phyloP scores from a whole-genome alignment of 2,329 filamentous ascomycete genomes.

The Sporothrix curviconia region DNA sequence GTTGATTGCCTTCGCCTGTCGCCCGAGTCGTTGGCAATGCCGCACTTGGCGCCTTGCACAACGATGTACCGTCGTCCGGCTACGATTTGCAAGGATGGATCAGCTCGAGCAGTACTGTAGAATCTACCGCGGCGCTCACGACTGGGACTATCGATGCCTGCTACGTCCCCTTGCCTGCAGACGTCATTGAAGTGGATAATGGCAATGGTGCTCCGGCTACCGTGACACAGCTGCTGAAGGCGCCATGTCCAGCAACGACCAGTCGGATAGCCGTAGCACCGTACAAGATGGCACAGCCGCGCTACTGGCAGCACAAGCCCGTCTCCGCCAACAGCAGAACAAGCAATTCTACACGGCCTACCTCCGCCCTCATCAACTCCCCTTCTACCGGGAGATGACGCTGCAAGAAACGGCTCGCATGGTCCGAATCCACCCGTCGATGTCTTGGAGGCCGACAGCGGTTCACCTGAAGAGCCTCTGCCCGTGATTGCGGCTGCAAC shows the following conservation, averaged over 20 bases:
- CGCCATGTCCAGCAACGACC: slow-evolving; percentile 15
- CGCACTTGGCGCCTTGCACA: slow-evolving; percentile 11
- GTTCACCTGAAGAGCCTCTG: background rate
- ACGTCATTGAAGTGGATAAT: background rate
- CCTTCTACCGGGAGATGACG: slow-evolving; percentile 15
- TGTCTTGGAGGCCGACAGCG: slow-evolving; percentile 5
- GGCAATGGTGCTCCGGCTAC: too few relatives aligned
- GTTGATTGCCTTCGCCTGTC: slow-evolving; percentile 9
- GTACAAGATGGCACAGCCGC: too few relatives aligned
- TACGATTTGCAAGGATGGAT: slow-evolving; percentile 18
- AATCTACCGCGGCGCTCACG: background rate
- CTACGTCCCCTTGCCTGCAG: background rate
- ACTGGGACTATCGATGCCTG: background rate
- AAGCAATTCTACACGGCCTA: slow-evolving; percentile 3
- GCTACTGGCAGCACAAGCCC: background rate
- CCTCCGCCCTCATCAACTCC: background rate
- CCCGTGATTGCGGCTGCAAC: background rate
- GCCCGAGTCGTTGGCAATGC: slow-evolving; percentile 2
- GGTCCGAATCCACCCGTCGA: background rate
- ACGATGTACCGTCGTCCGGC: slow-evolving; percentile 12
- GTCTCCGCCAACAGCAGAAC: background rate
- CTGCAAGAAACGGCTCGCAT: too few relatives aligned
- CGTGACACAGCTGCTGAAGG: slow-evolving; percentile 15
- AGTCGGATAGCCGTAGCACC: too few relatives aligned
- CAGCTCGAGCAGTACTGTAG: background rate